A percentile compares a stretch with the other conserved stretches of the same genome.
These are phyloP conservation scores for Collybia sordida DNA, from an alignment of 768 basidiomycete species.

Conservation along the genomic window DNA sequence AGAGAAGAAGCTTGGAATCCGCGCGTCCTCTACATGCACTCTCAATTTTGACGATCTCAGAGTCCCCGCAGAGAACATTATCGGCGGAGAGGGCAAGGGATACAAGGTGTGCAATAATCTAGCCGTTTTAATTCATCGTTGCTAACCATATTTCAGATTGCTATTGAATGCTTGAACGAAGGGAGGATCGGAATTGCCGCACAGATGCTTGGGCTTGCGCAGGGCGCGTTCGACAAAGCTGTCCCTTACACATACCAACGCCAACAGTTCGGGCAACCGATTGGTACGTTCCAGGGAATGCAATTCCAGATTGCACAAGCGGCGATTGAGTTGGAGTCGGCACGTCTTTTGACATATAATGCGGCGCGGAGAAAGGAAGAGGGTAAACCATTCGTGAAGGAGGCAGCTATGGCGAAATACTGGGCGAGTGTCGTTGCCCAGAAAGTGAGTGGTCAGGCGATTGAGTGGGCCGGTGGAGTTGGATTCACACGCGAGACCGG, in stretches of 20 bases:
- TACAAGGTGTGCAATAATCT: constrained; percentile 61
- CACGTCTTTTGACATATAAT: constrained; percentile 92
- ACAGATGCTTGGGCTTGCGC: constrained; percentile 97
- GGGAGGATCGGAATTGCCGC: constrained; percentile 96
- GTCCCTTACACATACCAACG: constrained; percentile 96
- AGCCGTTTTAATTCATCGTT: neutral
- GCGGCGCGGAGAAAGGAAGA: constrained; percentile 95
- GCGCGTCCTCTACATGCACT: constrained; percentile 93
- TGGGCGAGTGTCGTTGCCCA: constrained; percentile 89
- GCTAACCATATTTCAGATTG: constrained; percentile 51
- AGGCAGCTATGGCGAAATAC: constrained; percentile 99
- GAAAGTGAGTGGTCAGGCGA: constrained; percentile 82
- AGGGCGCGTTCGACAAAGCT: constrained; percentile 93
- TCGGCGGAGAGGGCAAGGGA: constrained; percentile 89
- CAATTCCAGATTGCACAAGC: constrained; percentile 91
- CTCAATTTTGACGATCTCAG: constrained; percentile 94
- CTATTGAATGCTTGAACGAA: constrained; percentile 96
- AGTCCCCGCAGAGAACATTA: constrained; percentile 80
- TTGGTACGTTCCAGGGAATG: constrained; percentile 97
- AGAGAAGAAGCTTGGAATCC: constrained; percentile 97
- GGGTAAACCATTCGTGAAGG: constrained; percentile 80
- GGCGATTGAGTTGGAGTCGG: constrained; percentile 86
- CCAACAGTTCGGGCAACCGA: constrained; percentile 89
- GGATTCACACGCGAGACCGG: constrained; percentile 94
- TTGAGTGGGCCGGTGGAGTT: constrained; percentile 95